Percentiles rank a stretch among this genome's conserved stretches.
phyloP scores from a whole-genome alignment of 306 rosid species.

The Begonia peltatifolia region DNA sequence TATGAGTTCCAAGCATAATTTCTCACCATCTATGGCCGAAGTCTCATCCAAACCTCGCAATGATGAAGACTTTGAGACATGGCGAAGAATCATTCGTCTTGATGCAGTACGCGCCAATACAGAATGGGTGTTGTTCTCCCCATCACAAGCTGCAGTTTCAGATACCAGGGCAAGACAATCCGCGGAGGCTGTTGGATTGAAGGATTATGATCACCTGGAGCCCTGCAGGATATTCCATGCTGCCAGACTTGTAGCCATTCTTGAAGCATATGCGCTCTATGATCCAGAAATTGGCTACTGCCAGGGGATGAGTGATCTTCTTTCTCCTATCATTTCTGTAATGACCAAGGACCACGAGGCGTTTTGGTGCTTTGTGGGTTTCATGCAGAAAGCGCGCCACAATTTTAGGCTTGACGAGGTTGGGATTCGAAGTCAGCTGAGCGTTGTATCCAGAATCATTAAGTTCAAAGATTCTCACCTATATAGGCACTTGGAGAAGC shows the following conservation, averaged over 20 bases:
- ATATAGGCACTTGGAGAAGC: conserved; percentile 88
- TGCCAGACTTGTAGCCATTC: conserved; percentile 90
- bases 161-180: conserved; percentile 49
- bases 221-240: conserved; percentile 84
- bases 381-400: conserved; percentile 97
- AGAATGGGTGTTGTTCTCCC: conserved; percentile 70
- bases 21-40: conserved; percentile 37
- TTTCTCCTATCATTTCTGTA: conserved; percentile 79
- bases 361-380: conserved; percentile 99
- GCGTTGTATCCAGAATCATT: conserved; percentile 70
- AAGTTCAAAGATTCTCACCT: conserved; percentile 78
- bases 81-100: conserved; percentile 94
- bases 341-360: conserved; percentile 86
- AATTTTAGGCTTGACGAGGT: conserved; percentile 96
- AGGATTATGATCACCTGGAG: conserved; percentile 79
- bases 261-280: conserved; percentile 93
- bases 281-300: conserved; percentile 99
- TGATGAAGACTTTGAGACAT: conserved; percentile 73
- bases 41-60: conserved; percentile 26
- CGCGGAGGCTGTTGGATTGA: conserved; percentile 91
- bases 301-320: conserved; percentile 99
- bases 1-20: conserved; percentile 24
- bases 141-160: conserved; percentile 50
- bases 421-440: conserved; percentile 88
- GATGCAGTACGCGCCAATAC: conserved; percentile 88